Evolutionary conservation across 306 rosid species (phyloP).

Genomic region (Cucurbita maxima): DNA sequence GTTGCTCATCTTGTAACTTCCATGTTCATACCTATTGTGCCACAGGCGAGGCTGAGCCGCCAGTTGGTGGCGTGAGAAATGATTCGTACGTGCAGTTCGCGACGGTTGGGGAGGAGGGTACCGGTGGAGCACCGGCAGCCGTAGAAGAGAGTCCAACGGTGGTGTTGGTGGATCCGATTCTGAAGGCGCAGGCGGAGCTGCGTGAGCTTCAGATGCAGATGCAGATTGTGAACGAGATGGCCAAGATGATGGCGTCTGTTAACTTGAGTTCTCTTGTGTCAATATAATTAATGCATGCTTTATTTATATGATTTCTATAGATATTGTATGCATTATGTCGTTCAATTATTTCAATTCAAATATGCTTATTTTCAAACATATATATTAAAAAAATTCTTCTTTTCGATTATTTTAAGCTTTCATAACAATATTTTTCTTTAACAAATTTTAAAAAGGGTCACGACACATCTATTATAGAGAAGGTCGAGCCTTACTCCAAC

Average conservation of each 20-base stretch:
- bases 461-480: no score
- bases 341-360: no score
- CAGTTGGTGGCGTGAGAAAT: background rate
- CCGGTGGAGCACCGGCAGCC: background rate
- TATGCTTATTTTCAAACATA: no score
- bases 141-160: background rate
- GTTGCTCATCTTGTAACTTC: background rate
- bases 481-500: no score
- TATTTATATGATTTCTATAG: background rate
- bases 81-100: background rate
- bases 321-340: background rate
- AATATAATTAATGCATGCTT: background rate
- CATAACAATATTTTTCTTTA: no score
- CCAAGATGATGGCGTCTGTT: conserved; percentile 1
- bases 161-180: background rate
- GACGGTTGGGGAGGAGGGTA: background rate
- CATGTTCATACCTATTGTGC: background rate
- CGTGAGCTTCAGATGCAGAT: background rate
- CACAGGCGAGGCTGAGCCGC: background rate
- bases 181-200: background rate
- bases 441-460: no score
- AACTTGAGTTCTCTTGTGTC: background rate
- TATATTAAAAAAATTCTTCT: no score
- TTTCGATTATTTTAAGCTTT: no score
- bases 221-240: background rate